Evolutionary conservation across 257 asterid species (phyloP), one percentile per base, ranked within the genome.

Genomic region (Pogostemon cablin): DNA sequence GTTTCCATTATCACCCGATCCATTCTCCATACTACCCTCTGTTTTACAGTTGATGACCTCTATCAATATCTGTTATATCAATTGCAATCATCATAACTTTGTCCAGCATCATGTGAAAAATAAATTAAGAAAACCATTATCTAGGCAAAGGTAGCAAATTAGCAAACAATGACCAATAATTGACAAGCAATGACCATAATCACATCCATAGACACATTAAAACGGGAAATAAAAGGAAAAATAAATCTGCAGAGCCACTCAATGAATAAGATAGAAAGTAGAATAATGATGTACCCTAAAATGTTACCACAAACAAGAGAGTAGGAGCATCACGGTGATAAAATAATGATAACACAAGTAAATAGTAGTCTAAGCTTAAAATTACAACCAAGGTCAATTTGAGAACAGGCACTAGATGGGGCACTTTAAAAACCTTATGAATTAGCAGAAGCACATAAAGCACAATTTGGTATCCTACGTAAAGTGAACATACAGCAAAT

Each of bases 51-150:
- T 77, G 49, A 79, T 66, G 62, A 89, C 88, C 87, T 91, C 99
- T 67, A 95, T 91, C 85, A 95, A 81, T 67, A 95, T 91, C 98
- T 95, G 93, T 20, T 70, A 72, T 80, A 72, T 67, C 10, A 69
- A 72, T 76, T 55, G 74, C 73, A 81, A 68, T 73, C 75, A 65
- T 79, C 65, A 79, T 72, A 82, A 73, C 17, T 44, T 34, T 39
- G n/a, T 42, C 61, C 78, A 74, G 65, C 64, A 71, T 74, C 74
- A 74, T 38, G 50, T 56, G 32, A 76, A 58, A 50, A 20, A 68
- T 65, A 74, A 25, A 25, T 9, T 62, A 74, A 56, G 32, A 69
- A 54, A 56, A 43, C 58, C 65, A 73, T 9, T 60, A 62, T 61
- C 62, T 39, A 66, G 71, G 73, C 64, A 63, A 50, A 72, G 75